Conservation (phyloP, 495 filamentous ascomycete genomes). For the Talaromyces wortmannii region DNA sequence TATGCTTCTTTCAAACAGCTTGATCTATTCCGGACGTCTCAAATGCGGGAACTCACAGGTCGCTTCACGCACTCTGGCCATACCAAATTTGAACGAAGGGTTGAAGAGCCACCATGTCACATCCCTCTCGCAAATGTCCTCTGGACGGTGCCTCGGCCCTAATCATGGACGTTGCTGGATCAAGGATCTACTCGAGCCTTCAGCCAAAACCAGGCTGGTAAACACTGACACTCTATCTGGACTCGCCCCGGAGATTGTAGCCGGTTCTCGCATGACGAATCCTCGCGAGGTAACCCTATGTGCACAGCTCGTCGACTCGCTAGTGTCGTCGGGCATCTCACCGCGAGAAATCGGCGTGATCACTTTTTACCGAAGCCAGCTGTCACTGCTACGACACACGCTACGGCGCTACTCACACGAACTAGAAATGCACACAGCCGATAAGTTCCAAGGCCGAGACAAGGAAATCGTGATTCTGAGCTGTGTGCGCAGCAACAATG, state of each 20-base stretch:
- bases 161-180: conserved; percentile 65
- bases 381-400: conserved; percentile 53
- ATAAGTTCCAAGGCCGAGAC: conserved; percentile 93
- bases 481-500: conserved; percentile 80
- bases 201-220: conserved; percentile 69
- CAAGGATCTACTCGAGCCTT: conserved; percentile 62
- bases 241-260: conserved; percentile 57
- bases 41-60: conserved; percentile 81
- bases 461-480: conserved; percentile 85
- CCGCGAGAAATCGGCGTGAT: conserved; percentile 86
- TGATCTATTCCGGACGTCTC: conserved; percentile 84
- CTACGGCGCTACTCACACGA: conserved; percentile 42
- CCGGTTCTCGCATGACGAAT: conserved; percentile 83
- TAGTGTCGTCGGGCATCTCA: conserved; percentile 68
- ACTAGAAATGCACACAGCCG: conserved; percentile 92
- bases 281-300: conserved; percentile 68
- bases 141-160: conserved; percentile 43
- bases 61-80: conserved; percentile 51
- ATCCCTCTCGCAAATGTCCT: conserved; percentile 20
- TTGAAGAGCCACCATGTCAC: conserved; percentile 49
- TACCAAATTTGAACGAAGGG: conserved; percentile 52
- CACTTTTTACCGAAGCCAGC: conserved; percentile 94
- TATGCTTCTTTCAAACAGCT: conserved; percentile 85
- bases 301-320: conserved; percentile 67
- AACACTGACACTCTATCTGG: conserved; percentile 75